These are phyloP conservation scores for Claviceps fusiformis DNA, from an alignment of 2,329 filamentous ascomycete genomes.

Conservation along the genomic window DNA sequence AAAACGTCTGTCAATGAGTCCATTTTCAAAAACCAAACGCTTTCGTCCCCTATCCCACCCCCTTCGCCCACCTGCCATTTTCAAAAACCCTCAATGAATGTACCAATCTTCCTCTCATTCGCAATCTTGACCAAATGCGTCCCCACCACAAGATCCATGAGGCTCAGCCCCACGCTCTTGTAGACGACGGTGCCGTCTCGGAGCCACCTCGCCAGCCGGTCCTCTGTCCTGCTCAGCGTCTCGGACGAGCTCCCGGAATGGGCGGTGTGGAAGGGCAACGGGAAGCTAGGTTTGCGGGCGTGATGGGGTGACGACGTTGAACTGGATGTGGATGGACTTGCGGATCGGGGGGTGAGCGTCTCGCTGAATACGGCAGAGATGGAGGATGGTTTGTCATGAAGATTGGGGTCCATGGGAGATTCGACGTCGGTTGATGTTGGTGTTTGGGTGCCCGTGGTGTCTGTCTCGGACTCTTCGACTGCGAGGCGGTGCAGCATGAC, in stretches of 20 bases:
- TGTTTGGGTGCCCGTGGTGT: constrained; percentile 17
- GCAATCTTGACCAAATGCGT: constrained; percentile 44
- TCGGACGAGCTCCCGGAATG: constrained; percentile 15
- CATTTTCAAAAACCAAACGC: too few species aligned
- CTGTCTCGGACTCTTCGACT: constrained; percentile 25
- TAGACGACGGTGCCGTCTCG: constrained; percentile 52
- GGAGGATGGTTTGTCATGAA: constrained; percentile 18
- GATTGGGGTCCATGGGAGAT: constrained; percentile 17
- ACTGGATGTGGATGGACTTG: constrained; percentile 20
- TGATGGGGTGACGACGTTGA: constrained; percentile 14
- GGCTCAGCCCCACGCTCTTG: constrained; percentile 52
- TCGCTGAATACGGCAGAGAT: constrained; percentile 27
- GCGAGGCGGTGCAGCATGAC: constrained; percentile 41
- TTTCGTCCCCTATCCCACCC: neutral
- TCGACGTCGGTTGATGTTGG: constrained; percentile 7
- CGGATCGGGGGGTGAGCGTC: constrained; percentile 12
- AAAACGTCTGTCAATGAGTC: too few species aligned
- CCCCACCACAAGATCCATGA: constrained; percentile 54
- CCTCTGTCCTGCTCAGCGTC: constrained; percentile 28
- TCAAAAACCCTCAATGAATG: constrained; percentile 25
- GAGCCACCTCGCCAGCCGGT: constrained; percentile 42
- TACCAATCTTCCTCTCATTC: constrained; percentile 39
- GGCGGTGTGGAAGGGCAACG: constrained; percentile 18
- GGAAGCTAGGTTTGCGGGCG: constrained; percentile 20
- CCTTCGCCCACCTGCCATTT: neutral